phyloP scores from a whole-genome alignment of 768 basidiomycete species.

The Tephrocybe sp. region DNA sequence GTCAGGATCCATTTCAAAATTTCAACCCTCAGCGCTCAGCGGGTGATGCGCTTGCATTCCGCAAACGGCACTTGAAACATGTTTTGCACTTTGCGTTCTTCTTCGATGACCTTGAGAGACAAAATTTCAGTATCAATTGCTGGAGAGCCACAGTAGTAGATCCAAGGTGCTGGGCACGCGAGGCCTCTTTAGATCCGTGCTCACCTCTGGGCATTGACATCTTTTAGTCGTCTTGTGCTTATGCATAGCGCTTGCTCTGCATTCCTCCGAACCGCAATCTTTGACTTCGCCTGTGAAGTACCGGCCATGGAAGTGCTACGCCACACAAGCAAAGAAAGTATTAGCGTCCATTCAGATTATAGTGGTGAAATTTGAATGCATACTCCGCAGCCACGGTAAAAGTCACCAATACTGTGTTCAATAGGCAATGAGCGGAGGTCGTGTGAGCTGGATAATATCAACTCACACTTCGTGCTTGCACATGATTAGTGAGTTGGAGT shows the following conservation, averaged over 20 bases:
- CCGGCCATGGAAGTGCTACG: constrained; percentile 47
- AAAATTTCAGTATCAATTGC: neutral
- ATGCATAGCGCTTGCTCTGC: constrained; percentile 39
- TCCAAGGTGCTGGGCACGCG: too few relatives aligned
- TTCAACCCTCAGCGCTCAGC: constrained; percentile 21
- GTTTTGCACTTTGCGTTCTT: constrained; percentile 44
- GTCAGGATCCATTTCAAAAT: too few relatives aligned
- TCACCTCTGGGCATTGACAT: constrained; percentile 42
- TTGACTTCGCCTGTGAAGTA: constrained; percentile 43
- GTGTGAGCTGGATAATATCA: neutral
- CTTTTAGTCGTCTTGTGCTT: constrained; percentile 42
- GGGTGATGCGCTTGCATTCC: constrained; percentile 37
- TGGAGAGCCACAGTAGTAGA: too few relatives aligned
- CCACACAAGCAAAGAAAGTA: constrained; percentile 17
- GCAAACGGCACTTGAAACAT: constrained; percentile 43
- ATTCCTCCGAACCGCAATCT: constrained; percentile 36
- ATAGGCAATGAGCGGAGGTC: neutral
- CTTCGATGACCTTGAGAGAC: constrained; percentile 33
- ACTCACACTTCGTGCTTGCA: constrained; percentile 39
- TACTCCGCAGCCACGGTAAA: constrained; percentile 50
- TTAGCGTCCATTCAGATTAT: too few relatives aligned
- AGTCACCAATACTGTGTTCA: constrained; percentile 41
- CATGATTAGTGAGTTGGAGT: constrained; percentile 21
- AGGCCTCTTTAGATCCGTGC: too few relatives aligned
- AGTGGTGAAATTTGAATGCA: constrained; percentile 12